These are phyloP conservation scores for Cucumis hystrix DNA, from an alignment of 306 rosid genomes.

Conservation along the genomic window DNA sequence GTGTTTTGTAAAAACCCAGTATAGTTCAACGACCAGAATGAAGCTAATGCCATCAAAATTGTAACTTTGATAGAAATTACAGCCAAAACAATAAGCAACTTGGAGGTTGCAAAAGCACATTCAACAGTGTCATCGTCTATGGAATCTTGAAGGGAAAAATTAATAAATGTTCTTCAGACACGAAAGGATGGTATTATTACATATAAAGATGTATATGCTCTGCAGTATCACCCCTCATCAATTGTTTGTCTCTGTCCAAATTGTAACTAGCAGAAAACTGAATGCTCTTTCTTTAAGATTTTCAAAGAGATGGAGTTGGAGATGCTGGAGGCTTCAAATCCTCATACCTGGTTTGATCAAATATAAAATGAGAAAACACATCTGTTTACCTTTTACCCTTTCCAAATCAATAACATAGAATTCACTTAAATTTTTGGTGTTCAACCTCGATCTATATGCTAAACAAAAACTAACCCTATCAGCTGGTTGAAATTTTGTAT, in stretches of 20 bases:
- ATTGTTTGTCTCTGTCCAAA: not conserved
- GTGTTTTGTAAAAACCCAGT: not conserved
- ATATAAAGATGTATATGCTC: not conserved
- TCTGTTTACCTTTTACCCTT: not conserved
- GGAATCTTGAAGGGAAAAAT: not conserved
- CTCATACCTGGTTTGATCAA: constrained; percentile 52
- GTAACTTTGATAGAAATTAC: not conserved
- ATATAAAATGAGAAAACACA: not conserved
- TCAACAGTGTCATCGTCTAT: not conserved
- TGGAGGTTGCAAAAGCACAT: not conserved
- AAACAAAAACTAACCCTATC: not conserved
- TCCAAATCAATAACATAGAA: not conserved
- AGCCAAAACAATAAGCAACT: not conserved
- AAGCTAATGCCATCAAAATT: not conserved
- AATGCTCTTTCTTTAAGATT: not conserved
- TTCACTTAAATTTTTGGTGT: not conserved
- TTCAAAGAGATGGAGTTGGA: constrained; percentile 37
- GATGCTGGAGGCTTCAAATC: constrained; percentile 93
- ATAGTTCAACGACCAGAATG: not conserved
- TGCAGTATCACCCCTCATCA: not conserved
- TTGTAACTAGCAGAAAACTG: not conserved
- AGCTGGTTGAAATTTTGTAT: not conserved
- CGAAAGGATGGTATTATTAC: not conserved
- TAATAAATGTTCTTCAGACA: not conserved
- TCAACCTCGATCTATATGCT: not conserved